phyloP scores from a whole-genome alignment of 495 filamentous ascomycete genomes.

The Penicillium odoratum region DNA sequence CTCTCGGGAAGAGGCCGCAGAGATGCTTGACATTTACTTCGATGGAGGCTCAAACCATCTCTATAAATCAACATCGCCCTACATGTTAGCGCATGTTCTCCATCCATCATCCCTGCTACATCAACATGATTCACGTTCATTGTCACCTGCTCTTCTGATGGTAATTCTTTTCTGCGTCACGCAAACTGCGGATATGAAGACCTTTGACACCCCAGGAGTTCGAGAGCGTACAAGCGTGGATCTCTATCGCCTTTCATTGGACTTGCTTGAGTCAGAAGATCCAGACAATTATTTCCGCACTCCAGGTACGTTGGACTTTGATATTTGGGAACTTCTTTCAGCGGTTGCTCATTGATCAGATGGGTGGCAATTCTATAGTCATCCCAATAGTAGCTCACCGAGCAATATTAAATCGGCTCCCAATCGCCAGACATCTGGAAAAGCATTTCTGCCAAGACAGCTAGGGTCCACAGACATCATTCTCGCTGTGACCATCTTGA shows the following conservation, averaged over 20 bases:
- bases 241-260: conserved; percentile 32
- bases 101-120: conserved; percentile 36
- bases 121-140: conserved; percentile 31
- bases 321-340: not conserved
- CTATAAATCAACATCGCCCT: conserved; percentile 37
- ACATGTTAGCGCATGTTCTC: conserved; percentile 40
- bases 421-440: conserved; percentile 12
- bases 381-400: conserved; percentile 6
- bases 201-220: conserved; percentile 28
- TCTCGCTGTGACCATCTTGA: conserved; percentile 29
- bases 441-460: conserved; percentile 15
- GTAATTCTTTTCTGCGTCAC: conserved; percentile 43
- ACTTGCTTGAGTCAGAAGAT: conserved; percentile 21
- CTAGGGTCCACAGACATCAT: conserved; percentile 24
- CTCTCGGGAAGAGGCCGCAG: conserved; percentile 43
- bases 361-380: conserved; percentile 21
- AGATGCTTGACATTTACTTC: conserved; percentile 54
- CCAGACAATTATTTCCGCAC: conserved; percentile 27
- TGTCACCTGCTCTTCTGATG: conserved; percentile 35
- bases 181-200: conserved; percentile 38
- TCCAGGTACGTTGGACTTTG: conserved; percentile 15
- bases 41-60: conserved; percentile 42
- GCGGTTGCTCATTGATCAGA: conserved; percentile 1
- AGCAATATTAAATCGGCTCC: conserved; percentile 7
- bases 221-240: conserved; percentile 26